Conservation (phyloP, 2,329 filamentous ascomycete genomes). For the Lachnellula subtilissima region DNA sequence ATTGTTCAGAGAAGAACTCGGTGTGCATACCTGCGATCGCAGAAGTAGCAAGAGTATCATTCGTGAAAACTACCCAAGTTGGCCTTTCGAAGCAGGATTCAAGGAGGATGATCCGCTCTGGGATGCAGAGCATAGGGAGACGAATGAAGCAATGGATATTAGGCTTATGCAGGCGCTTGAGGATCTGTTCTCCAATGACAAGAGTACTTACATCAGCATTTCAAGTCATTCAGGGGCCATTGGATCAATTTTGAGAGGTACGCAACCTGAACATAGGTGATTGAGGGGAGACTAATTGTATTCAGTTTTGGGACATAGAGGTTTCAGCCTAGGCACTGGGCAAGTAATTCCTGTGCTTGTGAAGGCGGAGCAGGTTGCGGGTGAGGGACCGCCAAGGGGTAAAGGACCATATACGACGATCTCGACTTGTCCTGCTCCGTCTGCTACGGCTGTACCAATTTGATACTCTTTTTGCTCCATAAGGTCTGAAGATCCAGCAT, state of each 20-base stretch:
- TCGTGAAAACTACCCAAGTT: conserved; percentile 45
- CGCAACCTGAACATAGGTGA: not conserved
- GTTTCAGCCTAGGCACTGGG: conserved; percentile 60
- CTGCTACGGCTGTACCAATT: not conserved
- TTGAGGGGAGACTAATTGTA: not conserved
- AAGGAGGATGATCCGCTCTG: conserved; percentile 50
- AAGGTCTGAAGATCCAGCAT: too few relatives aligned
- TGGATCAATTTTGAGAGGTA: conserved; percentile 40
- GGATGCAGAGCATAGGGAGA: conserved; percentile 41
- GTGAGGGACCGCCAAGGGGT: conserved; percentile 1
- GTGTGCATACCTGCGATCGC: conserved; percentile 65
- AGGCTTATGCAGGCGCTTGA: conserved; percentile 48
- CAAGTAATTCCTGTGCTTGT: conserved; percentile 65
- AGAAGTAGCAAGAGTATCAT: conserved; percentile 52
- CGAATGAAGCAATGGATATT: conserved; percentile 42
- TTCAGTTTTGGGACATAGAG: conserved; percentile 52
- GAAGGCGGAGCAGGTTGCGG: conserved; percentile 45
- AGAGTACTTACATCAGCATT: conserved; percentile 52
- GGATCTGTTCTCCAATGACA: conserved; percentile 50
- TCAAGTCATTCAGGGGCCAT: conserved; percentile 59
- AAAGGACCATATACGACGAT: conserved; percentile 5
- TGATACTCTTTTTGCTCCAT: not conserved
- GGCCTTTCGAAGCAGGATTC: conserved; percentile 57
- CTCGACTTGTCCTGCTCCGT: not conserved
- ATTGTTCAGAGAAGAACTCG: conserved; percentile 60